These are phyloP conservation scores for Dryas octopetala DNA, from an alignment of 306 rosid genomes.

Conservation along the genomic window DNA sequence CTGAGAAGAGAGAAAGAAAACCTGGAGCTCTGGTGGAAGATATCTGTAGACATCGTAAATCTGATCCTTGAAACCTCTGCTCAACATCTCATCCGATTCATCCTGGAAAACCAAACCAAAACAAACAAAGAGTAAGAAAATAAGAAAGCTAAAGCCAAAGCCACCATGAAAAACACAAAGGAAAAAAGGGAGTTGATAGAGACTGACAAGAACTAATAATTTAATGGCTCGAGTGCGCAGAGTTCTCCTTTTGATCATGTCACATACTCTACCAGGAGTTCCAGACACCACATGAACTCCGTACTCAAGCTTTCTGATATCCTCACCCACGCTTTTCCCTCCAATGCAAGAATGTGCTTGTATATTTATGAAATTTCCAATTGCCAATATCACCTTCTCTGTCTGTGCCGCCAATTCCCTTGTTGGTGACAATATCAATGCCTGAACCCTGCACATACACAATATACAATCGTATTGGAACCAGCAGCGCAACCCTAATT, in stretches of 20 bases:
- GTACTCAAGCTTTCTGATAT: constrained; percentile 86
- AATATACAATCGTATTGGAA: too few species aligned
- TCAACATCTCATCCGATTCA: constrained; percentile 98
- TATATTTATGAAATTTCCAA: constrained; percentile 86
- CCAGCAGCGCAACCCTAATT: background rate
- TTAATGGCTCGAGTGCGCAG: constrained; percentile 90
- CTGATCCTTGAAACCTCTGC: constrained; percentile 99
- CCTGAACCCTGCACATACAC: constrained; percentile 59
- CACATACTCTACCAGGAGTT: constrained; percentile 98
- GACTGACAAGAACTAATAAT: constrained; percentile 73
- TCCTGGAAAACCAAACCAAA: constrained; percentile 48
- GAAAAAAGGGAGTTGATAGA: background rate
- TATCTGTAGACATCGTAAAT: constrained; percentile 95
- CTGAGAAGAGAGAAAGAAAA: constrained; percentile 29
- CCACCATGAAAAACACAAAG: background rate
- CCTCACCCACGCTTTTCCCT: constrained; percentile 95
- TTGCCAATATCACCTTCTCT: constrained; percentile 84
- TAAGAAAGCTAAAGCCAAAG: background rate
- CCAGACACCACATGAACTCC: constrained; percentile 99
- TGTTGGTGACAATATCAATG: constrained; percentile 88
- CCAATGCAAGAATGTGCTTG: constrained; percentile 95
- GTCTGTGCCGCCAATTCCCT: constrained; percentile 96
- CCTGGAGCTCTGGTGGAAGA: constrained; percentile 99
- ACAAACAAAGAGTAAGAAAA: background rate
- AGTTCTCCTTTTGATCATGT: constrained; percentile 97